Evolutionary conservation across 1,284 basidiomycete genomes (phyloP).

Genomic region (Apiotrichum veenhuisii): DNA sequence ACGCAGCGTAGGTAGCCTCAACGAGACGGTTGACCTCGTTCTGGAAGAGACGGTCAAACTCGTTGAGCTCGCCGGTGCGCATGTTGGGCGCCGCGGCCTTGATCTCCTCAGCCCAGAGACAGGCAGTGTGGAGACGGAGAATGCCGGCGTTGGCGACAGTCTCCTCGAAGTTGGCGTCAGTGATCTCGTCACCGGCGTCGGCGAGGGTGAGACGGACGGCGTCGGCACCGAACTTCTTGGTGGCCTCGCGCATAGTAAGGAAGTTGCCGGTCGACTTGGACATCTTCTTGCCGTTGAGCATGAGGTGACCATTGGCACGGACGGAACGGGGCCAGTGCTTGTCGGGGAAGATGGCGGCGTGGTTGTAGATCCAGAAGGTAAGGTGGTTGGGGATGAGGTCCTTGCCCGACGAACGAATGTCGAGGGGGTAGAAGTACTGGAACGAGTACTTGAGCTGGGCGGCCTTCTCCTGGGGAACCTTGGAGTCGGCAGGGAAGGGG

Average conservation of each 20-base stretch:
- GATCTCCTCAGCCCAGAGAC: slow-evolving; percentile 90
- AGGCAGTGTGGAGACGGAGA: slow-evolving; percentile 83
- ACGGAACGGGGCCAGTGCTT: slow-evolving; percentile 90
- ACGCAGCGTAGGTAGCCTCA: slow-evolving; percentile 71
- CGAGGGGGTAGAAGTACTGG: slow-evolving; percentile 97
- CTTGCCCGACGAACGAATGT: slow-evolving; percentile 98
- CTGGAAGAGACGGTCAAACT: slow-evolving; percentile 83
- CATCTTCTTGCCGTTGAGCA: slow-evolving; percentile 99
- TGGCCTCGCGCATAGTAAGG: slow-evolving; percentile 51
- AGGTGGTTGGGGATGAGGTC: slow-evolving; percentile 96
- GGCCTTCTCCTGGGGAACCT: slow-evolving; percentile 68
- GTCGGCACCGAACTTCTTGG: slow-evolving; percentile 50
- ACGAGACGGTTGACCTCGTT: slow-evolving; percentile 86
- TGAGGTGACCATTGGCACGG: slow-evolving; percentile 93
- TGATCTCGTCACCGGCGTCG: slow-evolving; percentile 95
- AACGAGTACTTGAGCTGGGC: slow-evolving; percentile 86
- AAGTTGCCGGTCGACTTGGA: slow-evolving; percentile 78
- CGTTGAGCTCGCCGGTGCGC: slow-evolving; percentile 58
- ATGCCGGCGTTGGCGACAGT: slow-evolving; percentile 98
- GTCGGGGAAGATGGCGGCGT: slow-evolving; percentile 90
- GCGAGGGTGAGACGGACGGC: slow-evolving; percentile 89
- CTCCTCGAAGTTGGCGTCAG: slow-evolving; percentile 89
- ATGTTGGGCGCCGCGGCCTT: slow-evolving; percentile 60
- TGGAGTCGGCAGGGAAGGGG: slow-evolving; percentile 63
- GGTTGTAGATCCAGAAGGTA: slow-evolving; percentile 91